These are phyloP conservation scores for Suillus discolor DNA, from an alignment of 768 basidiomycete genomes.

Conservation along the genomic window DNA sequence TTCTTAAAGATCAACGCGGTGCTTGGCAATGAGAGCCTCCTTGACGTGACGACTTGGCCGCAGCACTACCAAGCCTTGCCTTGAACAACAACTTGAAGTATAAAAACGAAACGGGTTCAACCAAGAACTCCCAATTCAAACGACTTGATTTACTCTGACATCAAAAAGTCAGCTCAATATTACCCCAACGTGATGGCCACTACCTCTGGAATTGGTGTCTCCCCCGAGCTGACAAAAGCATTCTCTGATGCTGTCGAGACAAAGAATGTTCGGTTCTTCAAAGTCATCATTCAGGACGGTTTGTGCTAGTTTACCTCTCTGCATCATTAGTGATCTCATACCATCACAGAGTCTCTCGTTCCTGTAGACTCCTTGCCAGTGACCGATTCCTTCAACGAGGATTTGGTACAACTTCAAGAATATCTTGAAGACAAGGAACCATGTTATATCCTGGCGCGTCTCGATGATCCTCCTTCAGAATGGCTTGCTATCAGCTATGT, in stretches of 20 bases:
- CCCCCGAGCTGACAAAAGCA: conserved; percentile 53
- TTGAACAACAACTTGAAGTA: neutral
- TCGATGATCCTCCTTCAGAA: conserved; percentile 59
- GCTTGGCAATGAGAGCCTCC: neutral
- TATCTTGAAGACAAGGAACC: conserved; percentile 63
- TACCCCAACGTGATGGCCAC: conserved; percentile 51
- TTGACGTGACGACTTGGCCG: neutral
- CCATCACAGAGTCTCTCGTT: conserved; percentile 64
- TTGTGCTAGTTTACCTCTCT: conserved; percentile 24
- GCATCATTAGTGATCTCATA: conserved; percentile 26
- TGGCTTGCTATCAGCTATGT: conserved; percentile 84
- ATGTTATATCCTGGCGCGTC: conserved; percentile 73
- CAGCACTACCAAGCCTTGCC: neutral
- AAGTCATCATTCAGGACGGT: conserved; percentile 79
- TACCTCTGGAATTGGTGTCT: conserved; percentile 69
- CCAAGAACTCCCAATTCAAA: neutral
- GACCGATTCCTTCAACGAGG: conserved; percentile 57
- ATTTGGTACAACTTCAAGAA: conserved; percentile 59
- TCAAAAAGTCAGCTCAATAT: neutral
- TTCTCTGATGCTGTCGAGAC: conserved; percentile 63
- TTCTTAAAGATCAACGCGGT: neutral
- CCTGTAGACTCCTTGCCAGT: conserved; percentile 53
- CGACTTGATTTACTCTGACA: neutral
- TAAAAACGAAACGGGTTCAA: neutral
- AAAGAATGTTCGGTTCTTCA: conserved; percentile 66